Evolutionary conservation across 164 flowering plant species (phyloP).

Genomic region (Warburgia ugandensis): DNA sequence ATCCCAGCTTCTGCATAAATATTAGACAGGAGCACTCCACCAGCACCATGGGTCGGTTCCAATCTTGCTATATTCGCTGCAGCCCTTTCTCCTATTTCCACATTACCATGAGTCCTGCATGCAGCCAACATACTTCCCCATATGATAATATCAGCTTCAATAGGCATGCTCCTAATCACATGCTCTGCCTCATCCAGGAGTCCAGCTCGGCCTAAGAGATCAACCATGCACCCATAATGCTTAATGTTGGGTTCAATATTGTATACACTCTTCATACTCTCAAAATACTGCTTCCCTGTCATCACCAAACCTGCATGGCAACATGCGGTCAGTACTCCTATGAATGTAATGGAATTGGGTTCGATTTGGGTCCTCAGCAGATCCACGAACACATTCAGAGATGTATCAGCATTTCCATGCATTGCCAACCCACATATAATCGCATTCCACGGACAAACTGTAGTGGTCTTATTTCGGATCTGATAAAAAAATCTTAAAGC

Average conservation of each 20-base stretch:
- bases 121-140: slow-evolving; percentile 88
- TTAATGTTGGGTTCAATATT: slow-evolving; percentile 59
- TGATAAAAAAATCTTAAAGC: slow-evolving; percentile 57
- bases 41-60: slow-evolving; percentile 69
- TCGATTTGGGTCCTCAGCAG: slow-evolving; percentile 36
- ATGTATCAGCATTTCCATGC: slow-evolving; percentile 65
- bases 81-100: slow-evolving; percentile 69
- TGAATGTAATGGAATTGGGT: slow-evolving; percentile 73
- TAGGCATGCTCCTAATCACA: slow-evolving; percentile 61
- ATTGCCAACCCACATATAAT: slow-evolving; percentile 75
- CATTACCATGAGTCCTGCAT: slow-evolving; percentile 56
- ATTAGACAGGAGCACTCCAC: slow-evolving; percentile 66
- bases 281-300: slow-evolving; percentile 42
- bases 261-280: slow-evolving; percentile 45
- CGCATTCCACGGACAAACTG: slow-evolving; percentile 90
- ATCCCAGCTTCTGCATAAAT: slow-evolving; percentile 71
- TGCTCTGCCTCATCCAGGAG: slow-evolving; percentile 61
- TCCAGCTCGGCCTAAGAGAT: slow-evolving; percentile 83
- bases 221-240: slow-evolving; percentile 94
- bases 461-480: slow-evolving; percentile 21
- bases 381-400: slow-evolving; percentile 50
- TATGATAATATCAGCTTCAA: slow-evolving; percentile 76
- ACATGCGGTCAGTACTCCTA: slow-evolving; percentile 81
- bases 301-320: slow-evolving; percentile 85
- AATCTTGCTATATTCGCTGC: slow-evolving; percentile 49